Evolutionary conservation across 306 rosid genomes (phyloP).

Genomic region (Vigna radiata): DNA sequence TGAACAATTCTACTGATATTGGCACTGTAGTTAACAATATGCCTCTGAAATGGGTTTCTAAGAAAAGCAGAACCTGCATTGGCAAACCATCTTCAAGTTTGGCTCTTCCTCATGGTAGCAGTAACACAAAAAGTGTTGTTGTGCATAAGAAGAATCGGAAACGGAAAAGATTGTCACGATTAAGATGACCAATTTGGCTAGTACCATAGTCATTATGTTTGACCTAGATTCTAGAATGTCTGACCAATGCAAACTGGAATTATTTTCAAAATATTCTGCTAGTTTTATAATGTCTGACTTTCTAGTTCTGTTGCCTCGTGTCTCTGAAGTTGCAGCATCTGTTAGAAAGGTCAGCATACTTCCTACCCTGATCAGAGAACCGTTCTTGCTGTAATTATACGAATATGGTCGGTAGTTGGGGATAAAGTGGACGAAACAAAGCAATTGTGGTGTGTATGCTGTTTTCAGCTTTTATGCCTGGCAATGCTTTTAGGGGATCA

Average conservation of each 20-base stretch:
- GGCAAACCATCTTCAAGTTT: constrained; percentile 60
- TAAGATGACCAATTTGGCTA: constrained; percentile 51
- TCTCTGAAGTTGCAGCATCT: constrained; percentile 11
- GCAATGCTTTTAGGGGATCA: constrained; percentile 29
- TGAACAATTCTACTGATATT: constrained; percentile 63
- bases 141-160: constrained; percentile 54
- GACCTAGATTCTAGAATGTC: constrained; percentile 1
- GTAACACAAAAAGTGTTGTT: constrained; percentile 44
- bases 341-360: constrained; percentile 10
- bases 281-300: not conserved
- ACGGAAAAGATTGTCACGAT: constrained; percentile 53
- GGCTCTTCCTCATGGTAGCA: constrained; percentile 48
- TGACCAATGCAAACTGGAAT: constrained; percentile 14
- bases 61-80: constrained; percentile 46
- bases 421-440: constrained; percentile 37
- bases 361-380: constrained; percentile 19
- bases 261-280: constrained; percentile 4
- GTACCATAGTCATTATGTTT: constrained; percentile 1
- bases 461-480: constrained; percentile 33
- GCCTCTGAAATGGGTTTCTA: constrained; percentile 63
- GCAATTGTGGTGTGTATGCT: constrained; percentile 23
- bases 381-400: constrained; percentile 9
- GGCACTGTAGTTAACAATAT: constrained; percentile 68
- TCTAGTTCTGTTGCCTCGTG: not conserved
- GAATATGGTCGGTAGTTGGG: constrained; percentile 31